Evolutionary conservation across 2,329 filamentous ascomycete species (phyloP), one percentile per base, ranked within the genome.

Genomic region (Metarhizium humberi): DNA sequence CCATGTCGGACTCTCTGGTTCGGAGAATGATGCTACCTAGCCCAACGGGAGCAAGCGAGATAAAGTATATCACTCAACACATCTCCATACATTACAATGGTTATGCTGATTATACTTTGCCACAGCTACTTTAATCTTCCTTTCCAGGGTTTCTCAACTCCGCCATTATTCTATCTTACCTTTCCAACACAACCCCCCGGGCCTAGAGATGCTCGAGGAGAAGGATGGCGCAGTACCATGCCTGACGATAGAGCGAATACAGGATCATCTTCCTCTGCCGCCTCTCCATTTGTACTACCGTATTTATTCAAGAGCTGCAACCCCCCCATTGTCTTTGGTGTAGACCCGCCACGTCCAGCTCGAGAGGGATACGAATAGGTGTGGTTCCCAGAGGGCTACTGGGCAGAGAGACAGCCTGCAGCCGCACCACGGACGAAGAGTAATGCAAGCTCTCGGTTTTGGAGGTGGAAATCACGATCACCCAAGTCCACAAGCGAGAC

Each of bases 381-480:
- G 29, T 84, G 80, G 81, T 83, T 80, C 63, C 80, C 81, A 1
- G 77, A 76, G 52, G 81, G 81, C 6, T 84, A 81, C 63, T 84
- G 80, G 80, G 81, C 81, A n/a, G 81, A 84, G 66, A 73, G 81
- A n/a, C 70, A 75, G 50, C 55, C 30, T 25, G 59, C 64, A 51
- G 49, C 43, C 52, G 50, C 57, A 4, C 62, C 66, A 1, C 62
- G 64, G 16, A 65, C 50, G 14, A 69, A 69, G 59, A 71, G 67
- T 52, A 71, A 61, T 52, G 63, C 67, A 29, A 66, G 63, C 30
- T 67, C 63, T 20, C 67, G 67, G 48, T 65, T 71, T 42, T 75
- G 70, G 68, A 74, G 66, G 62, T 76, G 73, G 73, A 64, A 68
- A 38, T 67, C 68, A 7, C 68, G 69, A 7, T 76, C 70, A 13